Evolutionary conservation across 2,329 filamentous ascomycete species (phyloP), one percentile per base, ranked within the genome.

Genomic region (Cercospora brassicicola): DNA sequence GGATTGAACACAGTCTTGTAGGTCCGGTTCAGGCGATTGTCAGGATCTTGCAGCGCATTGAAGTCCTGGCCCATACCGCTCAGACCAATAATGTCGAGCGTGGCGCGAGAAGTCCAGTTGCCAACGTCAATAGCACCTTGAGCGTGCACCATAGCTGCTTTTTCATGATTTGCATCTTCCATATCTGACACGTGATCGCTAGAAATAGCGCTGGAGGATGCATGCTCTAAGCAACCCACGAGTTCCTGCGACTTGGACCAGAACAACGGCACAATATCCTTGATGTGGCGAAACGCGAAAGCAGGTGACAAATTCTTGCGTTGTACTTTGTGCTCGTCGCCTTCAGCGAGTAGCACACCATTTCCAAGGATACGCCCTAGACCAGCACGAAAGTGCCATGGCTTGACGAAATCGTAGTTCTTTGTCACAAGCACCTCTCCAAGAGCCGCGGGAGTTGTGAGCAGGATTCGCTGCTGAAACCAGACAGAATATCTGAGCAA

Each of bases 301-400:
- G 83, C 83, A 0, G 83, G 83, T 79, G 82, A 82, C 8, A 85
- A 74, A 13, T 80, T 76, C 71, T 81, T 84, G 42, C 83, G 74
- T 72, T 85, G 83, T 2, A 87, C 82, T 81, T 91, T 95, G 79
- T 97, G 94, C 75, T 94, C 91, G 11, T 96, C 91, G n/a, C 94
- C 94, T 79, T 97, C 94, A 1, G 92, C 91, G 10, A 97, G 82
- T 42, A 97, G 80, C 13, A 94, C 82, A 9, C 91, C 91, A 11
- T 89, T 81, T 9, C 92, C 90, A 11, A 94, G 82, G 28, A 93
- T 82, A 23, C 87, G 84, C 1, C 85, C 86, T 3, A 94, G 81
- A 1, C 84, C 83, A 53, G 80, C 79, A 36, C 86, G 76, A n/a
- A 85, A 69, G 3, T 80, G 77, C 9, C 64, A 64, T 0, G 83